Base-by-base conservation (phyloP, 208 protist species). In the Eutreptiella sp. region DNA sequence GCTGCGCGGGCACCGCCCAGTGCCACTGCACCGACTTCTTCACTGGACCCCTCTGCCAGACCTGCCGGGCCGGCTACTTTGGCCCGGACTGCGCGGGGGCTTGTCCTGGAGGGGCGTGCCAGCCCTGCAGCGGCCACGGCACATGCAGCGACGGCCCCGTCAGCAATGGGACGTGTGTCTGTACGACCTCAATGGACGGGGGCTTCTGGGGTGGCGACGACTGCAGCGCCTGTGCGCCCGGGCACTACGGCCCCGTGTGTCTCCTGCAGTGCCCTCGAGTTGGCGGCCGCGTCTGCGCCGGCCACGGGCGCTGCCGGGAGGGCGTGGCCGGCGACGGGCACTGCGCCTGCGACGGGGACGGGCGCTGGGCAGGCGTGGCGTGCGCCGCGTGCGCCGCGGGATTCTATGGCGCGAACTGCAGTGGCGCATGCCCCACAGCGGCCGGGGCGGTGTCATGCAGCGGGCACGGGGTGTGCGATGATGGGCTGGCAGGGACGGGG, bases 271-370 rank as follows among this genome's bases (percentile, higher is more conserved):
- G 19, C 9, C 43, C 21, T 11, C 9, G 9, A 41, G 31, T 11
- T 47, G 50, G 36, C 50, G 14, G 26, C 26, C 50, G 33, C 36
- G 23, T 33, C 11, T 57, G 50, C 50, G 16, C 7, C n/a, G 50
- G 29, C 50, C 14, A 28, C 14, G 50, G 50, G 7, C 16, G 11
- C 11, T 57, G 50, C 36, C 29, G n/a, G 7, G 58, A 64, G 23
- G 58, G 58, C 19, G 48, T 58, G 16, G 11, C 24, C 58, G 58
- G 29, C 0, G 64, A 75, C 26, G 77, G 66, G 0, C 28, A 26
- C 2, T 83, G 74, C 31, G 35, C 7, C 2, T 83, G 70, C 39
- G 42, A 59, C n/a, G 50, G 23, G 26, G 45, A 3, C 2, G 68
- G 70, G n/a, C 63, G 42, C 29, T 64, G 46, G 50, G 50, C 26